Base-by-base conservation (phyloP, 257 asterid genomes). In the Lycium barbarum region DNA sequence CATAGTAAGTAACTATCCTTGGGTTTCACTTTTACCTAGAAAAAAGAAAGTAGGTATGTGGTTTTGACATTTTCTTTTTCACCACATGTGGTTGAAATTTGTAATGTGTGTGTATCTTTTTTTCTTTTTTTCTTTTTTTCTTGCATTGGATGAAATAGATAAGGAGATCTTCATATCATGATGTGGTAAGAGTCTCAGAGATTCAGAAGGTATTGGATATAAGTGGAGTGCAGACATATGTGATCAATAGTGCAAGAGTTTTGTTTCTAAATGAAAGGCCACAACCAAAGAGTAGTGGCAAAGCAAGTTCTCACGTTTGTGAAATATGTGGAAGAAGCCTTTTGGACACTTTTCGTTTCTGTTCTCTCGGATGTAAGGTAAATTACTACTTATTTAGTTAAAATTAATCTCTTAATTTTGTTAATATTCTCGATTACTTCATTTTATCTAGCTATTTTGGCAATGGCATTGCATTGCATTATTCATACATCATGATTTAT, bases 291-390 rank as follows among this genome's bases (percentile, higher is more conserved):
- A 88, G 88, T 6, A 90, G 91, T 22, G 98, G 97, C 11, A 95
- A 93, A 59, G 91, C 93, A 18, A 94, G 91, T 70, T 90, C 98
- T 79, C 98, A 96, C 84, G 70, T 93, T 82, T 96, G 99, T 84
- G 92, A 93, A 85, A 93, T 93, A 81, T 96, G 99, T 67, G 96
- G 94, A 73, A 91, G 99, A 83, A 93, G 93, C 90, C 94, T 96
- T 17, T 87, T 96, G 84, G 99, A 96, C 87, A 90, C 98, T 7
- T 92, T 93, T 66, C 95, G 97, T 3, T 96, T 93, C 89, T 96
- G 99, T 70, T 96, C 99, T 72, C 85, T 96, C 90, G 98, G 98
- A 15, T 96, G 99, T 70, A 96, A 96, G 99, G 99, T 96, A 33
- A 84, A 74, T 74, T 45, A 73, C 47, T 54, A n/a, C 9, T 86